These are phyloP conservation scores for Hypholoma sublateritium DNA, from an alignment of 768 basidiomycete species.

Conservation along the genomic window DNA sequence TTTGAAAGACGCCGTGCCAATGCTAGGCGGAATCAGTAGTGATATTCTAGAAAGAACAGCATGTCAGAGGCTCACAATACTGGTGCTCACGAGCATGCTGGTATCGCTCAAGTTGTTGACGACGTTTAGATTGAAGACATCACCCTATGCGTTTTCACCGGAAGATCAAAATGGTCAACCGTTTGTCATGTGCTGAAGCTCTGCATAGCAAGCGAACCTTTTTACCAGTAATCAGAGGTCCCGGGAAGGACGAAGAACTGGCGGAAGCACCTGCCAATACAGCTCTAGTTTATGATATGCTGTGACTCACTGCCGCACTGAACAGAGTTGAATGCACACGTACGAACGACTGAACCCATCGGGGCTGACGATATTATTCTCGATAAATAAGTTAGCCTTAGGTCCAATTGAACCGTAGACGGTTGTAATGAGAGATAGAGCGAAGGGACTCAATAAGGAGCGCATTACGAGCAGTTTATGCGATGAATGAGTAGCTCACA, in stretches of 20 bases:
- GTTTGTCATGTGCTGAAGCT: background rate
- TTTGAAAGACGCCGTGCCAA: slow-evolving; percentile 43
- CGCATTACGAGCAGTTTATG: no score
- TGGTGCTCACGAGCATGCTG: background rate
- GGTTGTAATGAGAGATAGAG: no score
- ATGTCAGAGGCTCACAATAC: slow-evolving; percentile 1
- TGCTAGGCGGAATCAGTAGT: slow-evolving; percentile 29
- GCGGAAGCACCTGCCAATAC: slow-evolving; percentile 11
- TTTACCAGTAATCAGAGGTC: background rate
- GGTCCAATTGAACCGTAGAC: background rate
- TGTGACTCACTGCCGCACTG: background rate
- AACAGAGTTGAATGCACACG: background rate
- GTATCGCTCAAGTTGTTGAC: background rate
- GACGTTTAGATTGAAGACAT: slow-evolving; percentile 1
- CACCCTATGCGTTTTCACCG: background rate
- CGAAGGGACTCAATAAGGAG: no score
- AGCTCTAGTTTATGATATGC: slow-evolving; percentile 1
- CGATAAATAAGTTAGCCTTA: background rate
- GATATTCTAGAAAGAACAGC: background rate
- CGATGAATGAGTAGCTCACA: no score
- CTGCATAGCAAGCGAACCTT: background rate
- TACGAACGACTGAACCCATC: slow-evolving; percentile 19
- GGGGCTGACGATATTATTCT: background rate
- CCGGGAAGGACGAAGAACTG: background rate
- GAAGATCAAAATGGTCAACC: background rate